These are phyloP conservation scores for Paspalum vaginatum DNA, from an alignment of 176 grass and related monocot species.

Conservation along the genomic window DNA sequence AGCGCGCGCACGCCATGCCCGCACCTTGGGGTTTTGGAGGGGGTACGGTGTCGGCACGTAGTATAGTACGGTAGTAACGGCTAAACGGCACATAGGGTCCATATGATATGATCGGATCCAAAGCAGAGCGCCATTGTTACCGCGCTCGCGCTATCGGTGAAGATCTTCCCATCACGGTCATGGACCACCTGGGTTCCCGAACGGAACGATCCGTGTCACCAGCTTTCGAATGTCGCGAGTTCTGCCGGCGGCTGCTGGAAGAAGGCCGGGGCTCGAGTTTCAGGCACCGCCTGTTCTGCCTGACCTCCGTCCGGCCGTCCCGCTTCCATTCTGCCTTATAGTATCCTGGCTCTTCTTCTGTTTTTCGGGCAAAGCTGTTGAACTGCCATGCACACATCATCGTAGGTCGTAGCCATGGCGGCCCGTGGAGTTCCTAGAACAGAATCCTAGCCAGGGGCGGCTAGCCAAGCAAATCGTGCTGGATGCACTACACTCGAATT, in stretches of 20 bases:
- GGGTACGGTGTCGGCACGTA: neutral
- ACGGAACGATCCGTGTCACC: neutral
- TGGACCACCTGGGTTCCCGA: neutral
- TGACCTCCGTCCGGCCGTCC: neutral
- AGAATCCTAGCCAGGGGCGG: too few relatives aligned
- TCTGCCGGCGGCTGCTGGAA: neutral
- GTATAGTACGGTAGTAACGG: too few relatives aligned
- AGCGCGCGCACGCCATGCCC: conserved; percentile 1
- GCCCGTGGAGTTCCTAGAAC: too few relatives aligned
- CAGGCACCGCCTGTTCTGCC: neutral
- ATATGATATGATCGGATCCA: conserved; percentile 19
- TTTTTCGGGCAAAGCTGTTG: neutral
- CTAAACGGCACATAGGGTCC: neutral
- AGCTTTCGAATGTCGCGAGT: conserved; percentile 1
- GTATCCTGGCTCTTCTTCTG: neutral
- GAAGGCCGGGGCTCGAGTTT: neutral
- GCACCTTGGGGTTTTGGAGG: neutral
- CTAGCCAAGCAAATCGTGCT: neutral
- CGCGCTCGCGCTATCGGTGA: too few relatives aligned
- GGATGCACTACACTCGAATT: neutral
- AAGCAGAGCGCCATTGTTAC: neutral
- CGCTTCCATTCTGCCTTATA: neutral
- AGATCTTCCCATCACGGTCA: too few relatives aligned
- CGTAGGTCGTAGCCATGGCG: too few relatives aligned
- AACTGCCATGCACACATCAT: too few relatives aligned